A percentile compares a stretch with the other conserved stretches of the same genome.
Conservation (phyloP, 2,329 filamentous ascomycete species). For the Tolypocladium sp. region DNA sequence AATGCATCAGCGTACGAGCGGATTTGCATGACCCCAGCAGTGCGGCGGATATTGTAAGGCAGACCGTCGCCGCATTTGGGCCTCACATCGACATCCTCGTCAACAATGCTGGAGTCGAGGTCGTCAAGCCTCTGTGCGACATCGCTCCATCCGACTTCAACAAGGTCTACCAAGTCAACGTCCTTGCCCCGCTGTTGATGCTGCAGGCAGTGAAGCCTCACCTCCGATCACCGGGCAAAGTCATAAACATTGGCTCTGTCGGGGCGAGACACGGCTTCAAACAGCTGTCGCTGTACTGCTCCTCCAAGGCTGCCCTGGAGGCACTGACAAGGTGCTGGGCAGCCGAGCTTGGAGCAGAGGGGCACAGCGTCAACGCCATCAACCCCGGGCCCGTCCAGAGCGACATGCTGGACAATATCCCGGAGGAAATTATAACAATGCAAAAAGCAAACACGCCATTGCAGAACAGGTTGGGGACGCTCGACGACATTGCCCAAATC, state of each 20-base stretch:
- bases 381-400: conserved; percentile 50
- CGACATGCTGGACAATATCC: conserved; percentile 46
- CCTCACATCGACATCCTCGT: conserved; percentile 16
- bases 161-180: conserved; percentile 47
- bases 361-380: conserved; percentile 53
- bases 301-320: conserved; percentile 52
- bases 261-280: conserved; percentile 37
- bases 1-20: not conserved
- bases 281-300: conserved; percentile 39
- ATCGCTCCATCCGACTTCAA: not conserved
- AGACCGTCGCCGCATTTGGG: not conserved
- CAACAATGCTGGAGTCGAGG: conserved; percentile 20
- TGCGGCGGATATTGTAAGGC: not conserved
- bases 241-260: conserved; percentile 52
- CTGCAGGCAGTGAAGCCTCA: conserved; percentile 39
- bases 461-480: conserved; percentile 37
- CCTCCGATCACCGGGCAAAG: conserved; percentile 21
- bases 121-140: not conserved
- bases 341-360: conserved; percentile 43
- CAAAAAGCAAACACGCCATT: conserved; percentile 43
- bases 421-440: conserved; percentile 35
- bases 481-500: conserved; percentile 45
- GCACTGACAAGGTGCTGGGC: conserved; percentile 51
- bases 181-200: conserved; percentile 39
- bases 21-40: not conserved